Conservation (phyloP, 768 basidiomycete genomes). For the Lentinula guzmanii region DNA sequence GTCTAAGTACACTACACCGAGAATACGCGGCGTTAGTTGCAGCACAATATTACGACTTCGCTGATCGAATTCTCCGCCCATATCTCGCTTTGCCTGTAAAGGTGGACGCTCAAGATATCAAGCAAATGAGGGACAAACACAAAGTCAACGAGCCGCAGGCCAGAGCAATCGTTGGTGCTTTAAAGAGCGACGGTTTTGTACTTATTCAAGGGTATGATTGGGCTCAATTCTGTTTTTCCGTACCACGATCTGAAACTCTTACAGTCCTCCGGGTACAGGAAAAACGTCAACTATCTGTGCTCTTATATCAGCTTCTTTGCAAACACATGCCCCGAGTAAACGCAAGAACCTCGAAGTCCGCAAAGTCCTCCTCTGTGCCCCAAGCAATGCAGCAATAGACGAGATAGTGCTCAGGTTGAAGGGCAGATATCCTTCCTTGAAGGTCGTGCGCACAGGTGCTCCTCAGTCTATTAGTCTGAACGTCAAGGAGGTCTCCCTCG, state of each 20-base stretch:
- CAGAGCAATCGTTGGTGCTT: slow-evolving; percentile 72
- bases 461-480: slow-evolving; percentile 68
- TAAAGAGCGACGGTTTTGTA: slow-evolving; percentile 70
- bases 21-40: slow-evolving; percentile 87
- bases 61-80: slow-evolving; percentile 64
- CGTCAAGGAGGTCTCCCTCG: slow-evolving; percentile 83
- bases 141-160: slow-evolving; percentile 94
- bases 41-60: slow-evolving; percentile 77
- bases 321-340: slow-evolving; percentile 48
- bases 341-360: slow-evolving; percentile 42
- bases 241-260: background rate
- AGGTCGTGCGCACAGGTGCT: slow-evolving; percentile 87
- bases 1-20: slow-evolving; percentile 85
- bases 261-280: slow-evolving; percentile 93
- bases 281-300: slow-evolving; percentile 98
- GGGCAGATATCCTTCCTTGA: slow-evolving; percentile 58
- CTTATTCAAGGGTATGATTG: slow-evolving; percentile 85
- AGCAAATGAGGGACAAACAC: slow-evolving; percentile 61
- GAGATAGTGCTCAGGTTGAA: slow-evolving; percentile 88
- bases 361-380: slow-evolving; percentile 87
- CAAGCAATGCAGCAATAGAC: slow-evolving; percentile 97
- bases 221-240: background rate
- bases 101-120: slow-evolving; percentile 46
- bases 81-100: slow-evolving; percentile 40
- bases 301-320: slow-evolving; percentile 73